Conservation (phyloP, 176 grass and related monocot species). For the Aegilops tauschii region DNA sequence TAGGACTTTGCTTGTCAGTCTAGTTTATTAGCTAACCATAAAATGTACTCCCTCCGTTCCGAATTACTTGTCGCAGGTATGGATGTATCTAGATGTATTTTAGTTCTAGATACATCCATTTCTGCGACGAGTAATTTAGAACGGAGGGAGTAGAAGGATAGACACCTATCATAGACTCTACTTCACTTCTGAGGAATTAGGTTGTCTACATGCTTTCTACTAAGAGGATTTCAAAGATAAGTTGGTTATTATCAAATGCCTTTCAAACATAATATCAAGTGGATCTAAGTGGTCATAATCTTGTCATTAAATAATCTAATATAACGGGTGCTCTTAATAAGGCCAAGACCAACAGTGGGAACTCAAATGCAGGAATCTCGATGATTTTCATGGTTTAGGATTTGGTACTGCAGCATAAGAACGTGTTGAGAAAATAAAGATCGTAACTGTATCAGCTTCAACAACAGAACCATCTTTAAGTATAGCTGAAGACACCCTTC, state of each 20-base stretch:
- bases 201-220: neutral
- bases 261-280: neutral
- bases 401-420: neutral
- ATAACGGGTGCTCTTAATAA: neutral
- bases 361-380: neutral
- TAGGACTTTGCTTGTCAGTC: neutral
- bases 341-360: neutral
- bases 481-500: slow-evolving; percentile 69
- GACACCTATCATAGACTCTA: neutral
- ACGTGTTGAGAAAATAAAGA: neutral
- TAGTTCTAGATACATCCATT: too few species aligned
- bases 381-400: slow-evolving; percentile 9
- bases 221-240: neutral
- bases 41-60: neutral
- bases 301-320: neutral
- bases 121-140: too few species aligned
- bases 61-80: too few species aligned
- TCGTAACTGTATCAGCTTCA: slow-evolving; percentile 78
- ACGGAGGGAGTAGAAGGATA: neutral
- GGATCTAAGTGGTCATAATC: neutral
- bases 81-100: too few species aligned
- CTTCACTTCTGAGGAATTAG: neutral
- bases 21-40: neutral
- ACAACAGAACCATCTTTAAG: slow-evolving; percentile 90
- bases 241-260: neutral